Evolutionary conservation across 352 stramenopile species (phyloP).

Genomic region (Stramenopiles sp.): DNA sequence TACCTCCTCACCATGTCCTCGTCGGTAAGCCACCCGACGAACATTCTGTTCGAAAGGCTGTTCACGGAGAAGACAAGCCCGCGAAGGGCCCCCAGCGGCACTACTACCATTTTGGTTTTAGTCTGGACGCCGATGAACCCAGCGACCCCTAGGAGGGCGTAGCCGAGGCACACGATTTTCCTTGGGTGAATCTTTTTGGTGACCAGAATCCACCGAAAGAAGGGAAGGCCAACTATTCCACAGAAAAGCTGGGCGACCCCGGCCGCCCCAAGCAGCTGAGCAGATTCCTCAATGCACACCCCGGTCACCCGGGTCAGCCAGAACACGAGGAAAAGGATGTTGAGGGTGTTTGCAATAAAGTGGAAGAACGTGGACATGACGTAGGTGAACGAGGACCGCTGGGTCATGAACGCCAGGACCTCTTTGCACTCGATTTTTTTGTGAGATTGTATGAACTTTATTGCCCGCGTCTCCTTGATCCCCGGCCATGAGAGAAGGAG

Average conservation of each 20-base stretch:
- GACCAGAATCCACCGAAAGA: background rate
- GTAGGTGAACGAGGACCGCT: background rate
- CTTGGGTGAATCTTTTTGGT: background rate
- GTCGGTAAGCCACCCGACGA: background rate
- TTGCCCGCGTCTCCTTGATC: background rate
- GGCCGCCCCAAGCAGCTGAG: background rate
- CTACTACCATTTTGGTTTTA: background rate
- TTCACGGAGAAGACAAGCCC: background rate
- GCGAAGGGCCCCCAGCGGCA: background rate
- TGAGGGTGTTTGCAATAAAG: background rate
- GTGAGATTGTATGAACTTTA: background rate
- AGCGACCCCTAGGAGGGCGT: background rate
- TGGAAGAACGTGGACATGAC: background rate
- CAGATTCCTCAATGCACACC: background rate
- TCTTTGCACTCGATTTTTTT: background rate
- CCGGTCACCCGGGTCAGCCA: background rate
- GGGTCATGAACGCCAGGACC: background rate
- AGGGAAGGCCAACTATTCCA: background rate
- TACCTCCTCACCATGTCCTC: background rate
- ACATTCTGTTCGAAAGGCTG: background rate
- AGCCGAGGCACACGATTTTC: background rate
- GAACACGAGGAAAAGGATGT: background rate
- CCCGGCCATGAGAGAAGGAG: background rate
- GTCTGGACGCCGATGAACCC: background rate
- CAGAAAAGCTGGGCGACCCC: background rate